Evolutionary conservation across 305 asterid genomes (phyloP).

Genomic region (Fraxinus greggii): DNA sequence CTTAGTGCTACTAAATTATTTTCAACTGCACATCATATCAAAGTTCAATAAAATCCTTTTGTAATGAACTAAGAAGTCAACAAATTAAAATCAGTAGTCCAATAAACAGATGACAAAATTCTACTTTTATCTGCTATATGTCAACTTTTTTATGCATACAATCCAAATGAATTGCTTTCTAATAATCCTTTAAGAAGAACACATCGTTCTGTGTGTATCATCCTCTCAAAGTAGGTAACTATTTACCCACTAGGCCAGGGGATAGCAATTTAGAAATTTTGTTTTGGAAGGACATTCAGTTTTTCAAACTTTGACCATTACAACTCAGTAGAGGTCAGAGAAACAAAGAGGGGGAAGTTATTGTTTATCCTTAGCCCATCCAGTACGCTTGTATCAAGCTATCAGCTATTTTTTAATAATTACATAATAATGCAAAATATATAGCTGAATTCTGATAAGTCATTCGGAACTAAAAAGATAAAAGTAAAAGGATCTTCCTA

Average conservation of each 20-base stretch:
- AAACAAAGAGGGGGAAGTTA: neutral
- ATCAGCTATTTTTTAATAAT: slow-evolving; percentile 18
- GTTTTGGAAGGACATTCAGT: neutral
- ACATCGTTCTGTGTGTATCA: neutral
- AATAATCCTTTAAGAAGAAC: neutral
- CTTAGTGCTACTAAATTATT: neutral
- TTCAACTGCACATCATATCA: neutral
- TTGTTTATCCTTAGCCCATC: neutral
- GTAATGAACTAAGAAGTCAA: neutral
- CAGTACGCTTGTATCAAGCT: slow-evolving; percentile 17
- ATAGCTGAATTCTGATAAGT: neutral
- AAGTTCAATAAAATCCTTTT: neutral
- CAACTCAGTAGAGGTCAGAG: neutral
- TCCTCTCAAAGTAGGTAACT: neutral
- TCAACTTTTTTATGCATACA: neutral
- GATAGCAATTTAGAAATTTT: neutral
- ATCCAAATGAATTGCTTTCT: neutral
- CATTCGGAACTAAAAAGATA: neutral
- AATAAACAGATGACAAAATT: neutral
- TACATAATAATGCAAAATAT: neutral
- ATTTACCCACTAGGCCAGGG: neutral
- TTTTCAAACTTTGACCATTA: neutral
- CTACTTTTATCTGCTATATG: neutral
- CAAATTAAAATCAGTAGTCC: neutral
- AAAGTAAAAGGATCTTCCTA: neutral